Evolutionary conservation across 1,139 yeast genomes (phyloP), one percentile per base, ranked within the genome.

Genomic region (Taphrina deformans): DNA sequence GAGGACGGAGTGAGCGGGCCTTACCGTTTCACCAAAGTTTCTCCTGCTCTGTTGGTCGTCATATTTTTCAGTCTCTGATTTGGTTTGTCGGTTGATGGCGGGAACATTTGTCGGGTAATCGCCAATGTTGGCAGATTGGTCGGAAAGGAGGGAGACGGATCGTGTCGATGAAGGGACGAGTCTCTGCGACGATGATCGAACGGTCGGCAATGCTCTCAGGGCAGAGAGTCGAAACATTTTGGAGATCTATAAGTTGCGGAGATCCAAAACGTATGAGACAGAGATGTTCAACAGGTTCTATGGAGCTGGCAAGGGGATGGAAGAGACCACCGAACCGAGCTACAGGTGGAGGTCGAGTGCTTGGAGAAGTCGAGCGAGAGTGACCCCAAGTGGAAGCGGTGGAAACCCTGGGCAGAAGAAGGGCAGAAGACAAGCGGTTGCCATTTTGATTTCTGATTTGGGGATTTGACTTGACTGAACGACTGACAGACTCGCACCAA

Each of bases 21-120:
- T 31, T 65, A 70, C 70, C 16, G 91, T 89, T 70, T 89, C 93
- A 69, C 84, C 83, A 70, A 83, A 78, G 79, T 89, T 88, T 78
- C 96, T 85, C 79, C 93, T 84, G 75, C 85, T 84, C 77, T 89
- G 96, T 72, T 80, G 89, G 75, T 88, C 95, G 74, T 89, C 96
- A 76, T 86, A 89, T 73, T 83, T 85, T 16, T 23, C 65, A 3
- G 31, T 31, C 45, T 52, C 59, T 24, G 52, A 40, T 31, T 48
- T 45, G 7, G 46, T 14, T 27, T 61, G 65, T 16, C 59, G 45
- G 46, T 45, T 61, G 52, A 61, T 51, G 6, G 52, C 59, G 16
- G 65, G 65, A 14, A 51, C 38, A 24, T 46, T 31, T 31, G 59
- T 61, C 14, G 65, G 65, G 29, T 61, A 61, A 27, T 61, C 65